Evolutionary conservation across 2,329 filamentous ascomycete species (phyloP).

Genomic region (Rhynchosporium secalis): DNA sequence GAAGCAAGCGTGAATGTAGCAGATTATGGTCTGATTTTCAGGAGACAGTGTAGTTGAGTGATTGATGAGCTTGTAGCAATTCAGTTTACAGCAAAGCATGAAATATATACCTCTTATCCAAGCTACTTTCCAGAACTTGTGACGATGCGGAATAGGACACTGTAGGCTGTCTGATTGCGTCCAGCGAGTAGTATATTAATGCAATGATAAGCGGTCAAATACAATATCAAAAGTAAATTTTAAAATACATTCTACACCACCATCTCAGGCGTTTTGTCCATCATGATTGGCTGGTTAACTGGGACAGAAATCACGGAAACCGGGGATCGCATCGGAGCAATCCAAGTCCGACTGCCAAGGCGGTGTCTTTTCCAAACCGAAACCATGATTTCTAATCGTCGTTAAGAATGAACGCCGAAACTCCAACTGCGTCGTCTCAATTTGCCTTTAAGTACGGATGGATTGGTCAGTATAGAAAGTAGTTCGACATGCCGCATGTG

Average conservation of each 20-base stretch:
- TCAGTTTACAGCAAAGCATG: too few species aligned
- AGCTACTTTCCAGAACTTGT: not conserved
- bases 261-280: not conserved
- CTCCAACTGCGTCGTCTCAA: not conserved
- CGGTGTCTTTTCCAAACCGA: not conserved
- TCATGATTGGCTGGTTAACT: not conserved
- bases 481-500: not conserved
- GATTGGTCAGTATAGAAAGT: not conserved
- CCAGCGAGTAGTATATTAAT: too few species aligned
- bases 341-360: slow-evolving; percentile 4
- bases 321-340: not conserved
- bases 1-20: not conserved
- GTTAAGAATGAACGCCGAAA: not conserved
- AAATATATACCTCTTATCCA: not conserved
- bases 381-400: not conserved
- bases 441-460: not conserved
- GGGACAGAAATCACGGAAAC: not conserved
- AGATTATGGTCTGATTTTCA: not conserved
- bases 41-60: too few species aligned
- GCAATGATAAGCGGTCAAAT: too few species aligned
- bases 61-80: not conserved
- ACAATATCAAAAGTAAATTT: too few species aligned
- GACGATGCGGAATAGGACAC: too few species aligned
- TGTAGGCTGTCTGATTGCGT: too few species aligned
- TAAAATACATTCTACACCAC: too few species aligned